Base-by-base conservation (phyloP, 2,329 filamentous ascomycete genomes). In the Aspergillus hiratsukae region DNA sequence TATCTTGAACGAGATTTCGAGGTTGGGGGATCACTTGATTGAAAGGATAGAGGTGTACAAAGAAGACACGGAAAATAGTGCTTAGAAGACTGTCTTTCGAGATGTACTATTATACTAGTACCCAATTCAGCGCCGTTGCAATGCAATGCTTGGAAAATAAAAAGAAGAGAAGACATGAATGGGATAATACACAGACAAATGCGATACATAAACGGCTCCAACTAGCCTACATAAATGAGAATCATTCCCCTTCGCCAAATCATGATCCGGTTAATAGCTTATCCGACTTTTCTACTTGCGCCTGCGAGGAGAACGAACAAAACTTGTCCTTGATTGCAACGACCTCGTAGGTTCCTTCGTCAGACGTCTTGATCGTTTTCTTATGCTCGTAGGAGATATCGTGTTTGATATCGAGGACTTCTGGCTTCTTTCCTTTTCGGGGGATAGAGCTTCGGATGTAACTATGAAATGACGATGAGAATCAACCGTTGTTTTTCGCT, bases 331-430 rank as follows among this genome's bases (percentile, higher is more conserved):
- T 95, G 75, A 99, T 96, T 10, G 90, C 88, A 29, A 97, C 90
- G 19, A 99, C 93, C 77, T 99, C 94, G 70, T 99, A 99, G 63
- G 91, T 96, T 51, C 94, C 94, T 80, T 97, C 94, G 70, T 96
- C 90, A 64, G 88, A 91, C 27, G 92, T 91, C 66, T 87, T 87
- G 65, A 97, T 84, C 27, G 85, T 84, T 81, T 96, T 92, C 67
- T 79, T 87, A 72, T 90, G 83, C 67, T 95, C 90, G 60, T 92
- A 84, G 50, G 89, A 93, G 19, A 89, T 81, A 65, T 97, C 92
- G 63, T 94, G 91, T 64, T 90, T 85, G 62, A 95, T 97, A 77
- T 99, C 95, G 19, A 99, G 81, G 35, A 99, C 84, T 66, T 87
- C 82, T 40, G 87, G 85, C 69, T 86, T 89, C 72, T 91, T 89